Conservation (phyloP, 768 basidiomycete genomes). For the Boletales sp. region DNA sequence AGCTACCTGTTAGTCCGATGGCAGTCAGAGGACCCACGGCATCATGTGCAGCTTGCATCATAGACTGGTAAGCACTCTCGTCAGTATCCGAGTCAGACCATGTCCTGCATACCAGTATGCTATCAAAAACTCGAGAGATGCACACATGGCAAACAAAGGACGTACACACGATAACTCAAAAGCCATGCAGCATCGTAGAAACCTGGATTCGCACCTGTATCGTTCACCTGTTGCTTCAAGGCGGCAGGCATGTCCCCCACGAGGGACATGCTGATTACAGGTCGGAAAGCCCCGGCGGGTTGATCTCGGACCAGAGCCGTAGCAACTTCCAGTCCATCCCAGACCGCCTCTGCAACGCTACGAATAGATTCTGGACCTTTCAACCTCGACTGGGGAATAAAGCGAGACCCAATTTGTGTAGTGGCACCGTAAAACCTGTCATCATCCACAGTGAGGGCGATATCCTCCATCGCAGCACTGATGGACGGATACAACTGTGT, state of each 20-base stretch:
- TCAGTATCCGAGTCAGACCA: slow-evolving; percentile 6
- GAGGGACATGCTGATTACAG: too few species aligned
- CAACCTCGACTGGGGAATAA: slow-evolving; percentile 12
- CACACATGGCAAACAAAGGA: neutral
- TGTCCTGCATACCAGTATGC: neutral
- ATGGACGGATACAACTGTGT: slow-evolving; percentile 16
- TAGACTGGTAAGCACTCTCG: neutral
- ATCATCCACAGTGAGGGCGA: slow-evolving; percentile 6
- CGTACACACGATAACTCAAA: slow-evolving; percentile 6
- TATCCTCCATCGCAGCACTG: slow-evolving; percentile 1
- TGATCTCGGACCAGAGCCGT: neutral
- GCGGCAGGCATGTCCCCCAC: slow-evolving; percentile 14
- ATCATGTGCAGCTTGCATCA: neutral
- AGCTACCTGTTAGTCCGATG: slow-evolving; percentile 7
- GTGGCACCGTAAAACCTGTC: slow-evolving; percentile 11
- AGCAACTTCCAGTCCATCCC: slow-evolving; percentile 11
- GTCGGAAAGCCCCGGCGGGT: neutral
- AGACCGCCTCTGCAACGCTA: slow-evolving; percentile 15
- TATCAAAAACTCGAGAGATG: neutral
- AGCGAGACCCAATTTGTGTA: slow-evolving; percentile 8
- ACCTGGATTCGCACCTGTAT: slow-evolving; percentile 17
- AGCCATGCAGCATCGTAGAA: slow-evolving; percentile 17
- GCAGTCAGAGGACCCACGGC: slow-evolving; percentile 1
- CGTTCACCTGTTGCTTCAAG: slow-evolving; percentile 5
- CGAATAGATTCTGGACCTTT: slow-evolving; percentile 1